Percentiles rank a stretch among this genome's conserved stretches.
Evolutionary conservation across 371 early-diverging fungal genomes (phyloP).

Genomic region (Zychaea mexicana): DNA sequence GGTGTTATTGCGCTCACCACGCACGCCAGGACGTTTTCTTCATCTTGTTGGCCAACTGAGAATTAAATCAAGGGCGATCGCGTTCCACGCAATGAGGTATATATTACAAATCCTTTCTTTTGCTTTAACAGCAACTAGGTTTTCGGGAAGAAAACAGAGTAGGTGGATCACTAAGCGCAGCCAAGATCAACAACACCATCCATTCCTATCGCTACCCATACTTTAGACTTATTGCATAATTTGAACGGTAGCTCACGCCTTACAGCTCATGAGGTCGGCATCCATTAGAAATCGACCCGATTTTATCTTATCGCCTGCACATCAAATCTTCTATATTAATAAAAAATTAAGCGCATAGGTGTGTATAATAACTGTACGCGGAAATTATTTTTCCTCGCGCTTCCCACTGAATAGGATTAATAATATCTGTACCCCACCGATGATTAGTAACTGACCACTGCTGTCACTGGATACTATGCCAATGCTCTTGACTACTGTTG

Average conservation of each 20-base stretch:
- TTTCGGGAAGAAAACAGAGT: neutral
- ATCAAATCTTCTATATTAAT: no score
- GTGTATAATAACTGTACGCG: no score
- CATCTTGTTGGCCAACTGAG: conserved; percentile 15
- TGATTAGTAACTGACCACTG: neutral
- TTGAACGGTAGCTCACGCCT: no score
- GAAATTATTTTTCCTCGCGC: neutral
- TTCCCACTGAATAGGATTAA: neutral
- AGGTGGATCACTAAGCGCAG: no score
- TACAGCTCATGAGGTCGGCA: no score
- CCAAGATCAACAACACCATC: no score
- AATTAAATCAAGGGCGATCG: neutral
- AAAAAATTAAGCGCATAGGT: no score
- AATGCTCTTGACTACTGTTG: no score
- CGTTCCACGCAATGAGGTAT: neutral
- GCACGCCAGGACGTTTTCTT: conserved; percentile 14
- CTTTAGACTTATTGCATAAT: no score
- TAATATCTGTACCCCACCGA: no score
- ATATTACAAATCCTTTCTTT: neutral
- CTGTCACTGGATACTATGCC: no score
- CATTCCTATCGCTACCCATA: no score
- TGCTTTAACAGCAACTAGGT: neutral
- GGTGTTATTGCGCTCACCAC: conserved; percentile 23
- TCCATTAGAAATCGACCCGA: neutral
- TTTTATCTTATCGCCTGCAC: conserved; percentile 2